Percentiles rank a stretch among this genome's conserved stretches.
phyloP scores from a whole-genome alignment of 345 rosid genomes.

The Punica granatum region DNA sequence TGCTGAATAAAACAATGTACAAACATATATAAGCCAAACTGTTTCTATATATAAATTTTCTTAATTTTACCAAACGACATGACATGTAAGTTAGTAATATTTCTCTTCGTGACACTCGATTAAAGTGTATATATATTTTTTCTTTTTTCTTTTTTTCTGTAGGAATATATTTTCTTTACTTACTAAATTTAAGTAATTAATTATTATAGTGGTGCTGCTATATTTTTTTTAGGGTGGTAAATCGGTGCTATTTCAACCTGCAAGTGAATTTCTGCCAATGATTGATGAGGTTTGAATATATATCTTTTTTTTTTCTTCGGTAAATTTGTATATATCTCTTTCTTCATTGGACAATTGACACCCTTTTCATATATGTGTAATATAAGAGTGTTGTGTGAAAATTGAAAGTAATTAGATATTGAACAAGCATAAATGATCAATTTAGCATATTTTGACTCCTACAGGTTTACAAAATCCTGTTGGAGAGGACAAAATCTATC shows the following conservation, averaged over 20 bases:
- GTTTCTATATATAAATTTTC: not conserved
- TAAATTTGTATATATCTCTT: not conserved
- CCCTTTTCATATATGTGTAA: no score
- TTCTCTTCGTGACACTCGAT: not conserved
- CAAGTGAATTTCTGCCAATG: constrained; percentile 77
- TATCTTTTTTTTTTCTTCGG: not conserved
- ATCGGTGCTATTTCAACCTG: constrained; percentile 68
- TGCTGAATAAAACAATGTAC: not conserved
- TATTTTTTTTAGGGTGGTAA: constrained; percentile 34
- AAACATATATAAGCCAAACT: not conserved
- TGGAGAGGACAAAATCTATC: constrained; percentile 58
- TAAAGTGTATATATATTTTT: no score
- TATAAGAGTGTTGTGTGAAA: no score
- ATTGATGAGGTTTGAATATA: constrained; percentile 52
- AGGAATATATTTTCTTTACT: no score
- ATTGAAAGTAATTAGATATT: not conserved
- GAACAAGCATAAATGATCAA: not conserved
- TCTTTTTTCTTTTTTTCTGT: no score
- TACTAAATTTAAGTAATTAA: not conserved
- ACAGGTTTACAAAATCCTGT: constrained; percentile 45
- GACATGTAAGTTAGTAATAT: no score
- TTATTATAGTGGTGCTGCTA: not conserved
- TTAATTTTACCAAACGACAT: no score
- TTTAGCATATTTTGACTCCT: not conserved
- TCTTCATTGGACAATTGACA: no score